Evolutionary conservation across 139 green algal genomes (phyloP), one percentile per base, ranked within the genome.

Genomic region (Mychonastes homosphaera): DNA sequence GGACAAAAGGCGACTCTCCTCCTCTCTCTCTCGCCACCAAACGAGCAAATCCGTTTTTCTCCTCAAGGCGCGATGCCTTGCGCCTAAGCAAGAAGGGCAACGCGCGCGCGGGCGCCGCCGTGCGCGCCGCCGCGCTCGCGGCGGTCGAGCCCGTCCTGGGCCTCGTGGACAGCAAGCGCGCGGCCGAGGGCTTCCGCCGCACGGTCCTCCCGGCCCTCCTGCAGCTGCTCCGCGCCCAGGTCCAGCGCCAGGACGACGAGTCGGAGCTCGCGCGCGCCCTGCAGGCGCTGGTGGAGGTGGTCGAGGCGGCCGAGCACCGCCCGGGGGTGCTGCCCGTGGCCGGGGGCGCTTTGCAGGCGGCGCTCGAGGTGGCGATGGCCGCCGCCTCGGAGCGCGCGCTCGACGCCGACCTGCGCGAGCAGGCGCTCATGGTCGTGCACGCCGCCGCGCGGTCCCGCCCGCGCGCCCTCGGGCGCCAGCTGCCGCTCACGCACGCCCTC

Each of bases 341-440:
- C n/a, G 61, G 64, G 19, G 67, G 64, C 0, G 53, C 65, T 41
- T 47, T 88, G 47, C 58, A 70, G 6, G 65, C 64, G 23, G 64
- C 84, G 51, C 52, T 90, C 27, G 28, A 45, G 27, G 65, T 86
- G 56, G 64, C 58, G 16, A 56, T 79, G 56, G 44, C 70, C n/a
- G 55, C 74, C 6, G 77, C 73, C 4, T 58, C 56, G 28, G 68
- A 74, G 23, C 51, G 47, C 7, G 16, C 27, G 23, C 52, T 77
- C 36, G 79, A 80, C 43, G 62, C 73, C 29, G 53, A 50, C 49
- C 84, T 74, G 0, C 67, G 82, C 6, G 69, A 81, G 49, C 53
- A 73, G 34, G 80, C 77, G 36, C 58, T 83, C 62, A 71, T 85
- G 63, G 57, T 90, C 21, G 15, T 87, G 21, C 56, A 76, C 19